Evolutionary conservation across 306 rosid species (phyloP).

Genomic region (Rosa chinensis): DNA sequence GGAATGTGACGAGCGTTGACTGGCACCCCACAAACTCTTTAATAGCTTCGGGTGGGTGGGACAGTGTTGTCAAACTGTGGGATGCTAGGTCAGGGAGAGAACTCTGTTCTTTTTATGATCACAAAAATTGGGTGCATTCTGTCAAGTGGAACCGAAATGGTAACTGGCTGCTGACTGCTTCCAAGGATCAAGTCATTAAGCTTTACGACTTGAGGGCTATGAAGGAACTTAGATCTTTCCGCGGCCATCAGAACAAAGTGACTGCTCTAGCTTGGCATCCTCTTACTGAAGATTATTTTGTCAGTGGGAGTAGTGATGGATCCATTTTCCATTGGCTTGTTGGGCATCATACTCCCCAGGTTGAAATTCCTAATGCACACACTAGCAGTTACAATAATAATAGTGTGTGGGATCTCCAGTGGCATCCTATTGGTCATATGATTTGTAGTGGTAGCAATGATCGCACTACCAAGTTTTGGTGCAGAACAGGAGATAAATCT

Average conservation of each 20-base stretch:
- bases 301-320: constrained; percentile 94
- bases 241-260: constrained; percentile 93
- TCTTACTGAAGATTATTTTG: constrained; percentile 91
- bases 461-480: constrained; percentile 94
- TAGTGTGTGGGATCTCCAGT: constrained; percentile 95
- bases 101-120: constrained; percentile 89
- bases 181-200: constrained; percentile 89
- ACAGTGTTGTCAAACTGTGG: constrained; percentile 40
- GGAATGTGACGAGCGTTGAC: too few species aligned
- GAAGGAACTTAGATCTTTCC: constrained; percentile 97
- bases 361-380: constrained; percentile 82
- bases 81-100: constrained; percentile 87
- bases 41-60: too few species aligned
- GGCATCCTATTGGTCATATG: constrained; percentile 99
- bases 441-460: constrained; percentile 99
- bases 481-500: constrained; percentile 85
- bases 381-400: constrained; percentile 31
- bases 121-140: constrained; percentile 74
- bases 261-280: constrained; percentile 99
- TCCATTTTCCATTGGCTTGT: constrained; percentile 98
- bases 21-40: too few species aligned
- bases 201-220: constrained; percentile 93
- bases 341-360: constrained; percentile 90
- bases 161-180: constrained; percentile 70
- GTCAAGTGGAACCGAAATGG: constrained; percentile 46